These are phyloP conservation scores for Sarocladiaceae sp. DNA, from an alignment of 2,329 filamentous ascomycete species.

Conservation along the genomic window DNA sequence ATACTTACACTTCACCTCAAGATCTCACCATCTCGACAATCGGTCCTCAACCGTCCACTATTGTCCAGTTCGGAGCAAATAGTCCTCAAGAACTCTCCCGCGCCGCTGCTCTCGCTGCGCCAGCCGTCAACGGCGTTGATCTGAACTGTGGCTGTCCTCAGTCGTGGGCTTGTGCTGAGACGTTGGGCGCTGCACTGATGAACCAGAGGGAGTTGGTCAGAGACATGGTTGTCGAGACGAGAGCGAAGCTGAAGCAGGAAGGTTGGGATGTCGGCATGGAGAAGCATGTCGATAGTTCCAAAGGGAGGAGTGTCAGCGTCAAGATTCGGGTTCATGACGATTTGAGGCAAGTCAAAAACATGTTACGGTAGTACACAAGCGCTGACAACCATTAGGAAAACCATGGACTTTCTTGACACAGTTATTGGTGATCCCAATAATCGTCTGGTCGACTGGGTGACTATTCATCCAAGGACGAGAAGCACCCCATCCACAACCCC, in stretches of 20 bases:
- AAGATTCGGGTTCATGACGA: slow-evolving; percentile 68
- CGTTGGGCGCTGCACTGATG: slow-evolving; percentile 67
- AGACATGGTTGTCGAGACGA: slow-evolving; percentile 58
- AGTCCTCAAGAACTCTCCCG: slow-evolving; percentile 57
- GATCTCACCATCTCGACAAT: slow-evolving; percentile 59
- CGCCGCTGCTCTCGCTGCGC: slow-evolving; percentile 57
- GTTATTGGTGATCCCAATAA: slow-evolving; percentile 51
- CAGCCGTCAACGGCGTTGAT: slow-evolving; percentile 61
- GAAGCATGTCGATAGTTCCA: slow-evolving; percentile 35
- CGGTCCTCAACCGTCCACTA: slow-evolving; percentile 51
- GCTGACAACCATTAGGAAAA: slow-evolving; percentile 32
- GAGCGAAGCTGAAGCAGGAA: slow-evolving; percentile 43
- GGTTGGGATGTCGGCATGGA: slow-evolving; percentile 48
- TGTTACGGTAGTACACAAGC: neutral
- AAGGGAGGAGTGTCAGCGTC: slow-evolving; percentile 59
- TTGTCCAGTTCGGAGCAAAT: slow-evolving; percentile 65
- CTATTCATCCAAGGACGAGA: slow-evolving; percentile 63
- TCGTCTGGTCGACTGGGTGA: slow-evolving; percentile 61
- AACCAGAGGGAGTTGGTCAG: slow-evolving; percentile 59
- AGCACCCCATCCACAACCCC: slow-evolving; percentile 57
- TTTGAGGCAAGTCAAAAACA: slow-evolving; percentile 36
- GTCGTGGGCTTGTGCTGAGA: slow-evolving; percentile 66
- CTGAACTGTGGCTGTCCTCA: slow-evolving; percentile 73
- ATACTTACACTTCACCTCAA: slow-evolving; percentile 15
- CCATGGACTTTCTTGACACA: slow-evolving; percentile 58